These are phyloP conservation scores for Heliamphora exappendiculata DNA, from an alignment of 148 eudicot genomes.

Conservation along the genomic window DNA sequence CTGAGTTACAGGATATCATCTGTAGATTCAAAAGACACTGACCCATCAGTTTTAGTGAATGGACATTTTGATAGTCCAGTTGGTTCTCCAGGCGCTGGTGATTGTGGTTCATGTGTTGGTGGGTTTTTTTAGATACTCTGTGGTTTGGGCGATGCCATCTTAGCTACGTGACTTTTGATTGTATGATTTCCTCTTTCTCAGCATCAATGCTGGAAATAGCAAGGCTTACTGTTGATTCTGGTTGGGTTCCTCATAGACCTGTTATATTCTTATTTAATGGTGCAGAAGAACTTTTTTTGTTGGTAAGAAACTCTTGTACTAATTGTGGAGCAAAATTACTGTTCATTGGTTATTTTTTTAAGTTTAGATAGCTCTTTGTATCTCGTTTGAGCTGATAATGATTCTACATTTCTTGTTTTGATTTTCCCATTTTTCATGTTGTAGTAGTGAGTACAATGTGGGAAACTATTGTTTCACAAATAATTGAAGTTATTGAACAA, in stretches of 20 bases:
- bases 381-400: not conserved
- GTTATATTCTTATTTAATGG: slow-evolving; percentile 93
- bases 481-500: not conserved
- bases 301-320: slow-evolving; percentile 44
- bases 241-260: slow-evolving; percentile 80
- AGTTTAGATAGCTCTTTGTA: not conserved
- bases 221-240: slow-evolving; percentile 77
- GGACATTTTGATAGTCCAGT: slow-evolving; percentile 90
- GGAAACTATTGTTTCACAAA: not conserved
- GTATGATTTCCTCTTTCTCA: slow-evolving; percentile 24
- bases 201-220: slow-evolving; percentile 92
- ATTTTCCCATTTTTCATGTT: not conserved
- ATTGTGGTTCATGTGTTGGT: slow-evolving; percentile 99
- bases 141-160: not conserved
- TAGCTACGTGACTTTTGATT: not conserved
- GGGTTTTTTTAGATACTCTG: slow-evolving; percentile 15
- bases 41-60: slow-evolving; percentile 79
- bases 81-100: slow-evolving; percentile 92
- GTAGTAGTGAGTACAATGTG: not conserved
- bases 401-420: not conserved
- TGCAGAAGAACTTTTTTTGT: slow-evolving; percentile 95
- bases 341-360: not conserved
- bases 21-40: slow-evolving; percentile 48
- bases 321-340: not conserved
- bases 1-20: slow-evolving; percentile 64